Conservation (phyloP, 345 rosid genomes). For the Noccaea caerulescens region DNA sequence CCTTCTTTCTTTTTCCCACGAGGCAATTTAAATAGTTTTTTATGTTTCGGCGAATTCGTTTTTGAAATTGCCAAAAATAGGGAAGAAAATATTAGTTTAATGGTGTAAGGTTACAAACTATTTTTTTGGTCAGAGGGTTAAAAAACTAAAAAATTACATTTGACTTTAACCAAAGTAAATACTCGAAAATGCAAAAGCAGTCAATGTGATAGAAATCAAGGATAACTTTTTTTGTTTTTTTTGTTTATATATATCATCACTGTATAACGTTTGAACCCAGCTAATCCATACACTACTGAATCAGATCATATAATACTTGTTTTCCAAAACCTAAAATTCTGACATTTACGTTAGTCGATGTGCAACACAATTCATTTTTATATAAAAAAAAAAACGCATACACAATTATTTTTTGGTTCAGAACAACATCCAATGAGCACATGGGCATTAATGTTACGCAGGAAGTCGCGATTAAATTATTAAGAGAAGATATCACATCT, state of each 20-base stretch:
- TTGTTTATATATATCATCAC: no score
- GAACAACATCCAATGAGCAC: slow-evolving; percentile 16
- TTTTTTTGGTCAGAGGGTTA: background rate
- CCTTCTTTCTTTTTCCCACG: background rate
- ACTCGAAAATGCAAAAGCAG: background rate
- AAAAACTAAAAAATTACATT: background rate
- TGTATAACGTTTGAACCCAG: no score
- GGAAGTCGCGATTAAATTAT: slow-evolving; percentile 4
- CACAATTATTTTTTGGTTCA: background rate
- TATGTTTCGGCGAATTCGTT: background rate
- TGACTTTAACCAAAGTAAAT: background rate
- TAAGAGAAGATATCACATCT: slow-evolving; percentile 31
- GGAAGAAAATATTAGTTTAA: background rate
- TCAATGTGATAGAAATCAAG: background rate
- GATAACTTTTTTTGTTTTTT: no score
- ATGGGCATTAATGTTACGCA: slow-evolving; percentile 25
- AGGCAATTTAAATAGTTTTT: background rate
- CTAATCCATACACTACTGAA: background rate
- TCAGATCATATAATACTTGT: background rate
- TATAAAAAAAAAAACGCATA: no score
- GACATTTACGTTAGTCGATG: background rate
- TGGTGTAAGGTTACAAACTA: no score
- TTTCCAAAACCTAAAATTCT: background rate
- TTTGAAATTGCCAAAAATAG: background rate
- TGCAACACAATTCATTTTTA: background rate